phyloP scores from a whole-genome alignment of 805 yeast genomes.

The Teunomyces kruisii region DNA sequence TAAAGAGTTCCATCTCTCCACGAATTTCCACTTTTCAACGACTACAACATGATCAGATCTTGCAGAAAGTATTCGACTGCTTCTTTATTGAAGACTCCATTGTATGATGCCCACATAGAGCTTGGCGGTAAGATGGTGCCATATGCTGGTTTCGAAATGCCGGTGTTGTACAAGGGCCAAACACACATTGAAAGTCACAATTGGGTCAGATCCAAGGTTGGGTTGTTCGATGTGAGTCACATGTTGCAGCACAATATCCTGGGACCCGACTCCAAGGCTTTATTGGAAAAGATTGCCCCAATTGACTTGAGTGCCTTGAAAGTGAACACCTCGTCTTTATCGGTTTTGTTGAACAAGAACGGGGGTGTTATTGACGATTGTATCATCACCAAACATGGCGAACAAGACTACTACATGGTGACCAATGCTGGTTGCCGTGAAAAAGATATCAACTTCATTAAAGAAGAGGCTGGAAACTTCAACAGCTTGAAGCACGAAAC shows the following conservation, averaged over 20 bases:
- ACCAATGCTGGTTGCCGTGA: slow-evolving; percentile 95
- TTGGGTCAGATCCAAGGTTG: slow-evolving; percentile 88
- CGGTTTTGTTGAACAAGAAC: slow-evolving; percentile 67
- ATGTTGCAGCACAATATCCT: slow-evolving; percentile 86
- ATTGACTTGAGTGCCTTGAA: slow-evolving; percentile 65
- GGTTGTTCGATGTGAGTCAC: slow-evolving; percentile 94
- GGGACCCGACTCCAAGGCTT: slow-evolving; percentile 66
- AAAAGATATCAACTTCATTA: slow-evolving; percentile 69
- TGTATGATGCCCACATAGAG: slow-evolving; percentile 74
- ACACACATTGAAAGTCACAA: slow-evolving; percentile 89
- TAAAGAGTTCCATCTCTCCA: slow-evolving; percentile 1
- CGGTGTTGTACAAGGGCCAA: slow-evolving; percentile 82
- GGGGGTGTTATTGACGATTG: slow-evolving; percentile 93
- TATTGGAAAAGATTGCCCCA: slow-evolving; percentile 85
- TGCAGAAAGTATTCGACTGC: slow-evolving; percentile 27
- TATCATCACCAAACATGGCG: slow-evolving; percentile 82
- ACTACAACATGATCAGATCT: not conserved
- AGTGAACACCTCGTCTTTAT: slow-evolving; percentile 65
- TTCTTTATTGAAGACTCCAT: slow-evolving; percentile 63
- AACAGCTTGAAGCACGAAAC: slow-evolving; percentile 39
- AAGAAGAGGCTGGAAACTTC: slow-evolving; percentile 45
- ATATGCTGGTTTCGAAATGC: slow-evolving; percentile 96
- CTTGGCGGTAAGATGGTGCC: slow-evolving; percentile 91
- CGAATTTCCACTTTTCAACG: not conserved
- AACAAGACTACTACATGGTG: slow-evolving; percentile 77